phyloP scores from a whole-genome alignment of 495 filamentous ascomycete genomes.

The Tuber indicum region DNA sequence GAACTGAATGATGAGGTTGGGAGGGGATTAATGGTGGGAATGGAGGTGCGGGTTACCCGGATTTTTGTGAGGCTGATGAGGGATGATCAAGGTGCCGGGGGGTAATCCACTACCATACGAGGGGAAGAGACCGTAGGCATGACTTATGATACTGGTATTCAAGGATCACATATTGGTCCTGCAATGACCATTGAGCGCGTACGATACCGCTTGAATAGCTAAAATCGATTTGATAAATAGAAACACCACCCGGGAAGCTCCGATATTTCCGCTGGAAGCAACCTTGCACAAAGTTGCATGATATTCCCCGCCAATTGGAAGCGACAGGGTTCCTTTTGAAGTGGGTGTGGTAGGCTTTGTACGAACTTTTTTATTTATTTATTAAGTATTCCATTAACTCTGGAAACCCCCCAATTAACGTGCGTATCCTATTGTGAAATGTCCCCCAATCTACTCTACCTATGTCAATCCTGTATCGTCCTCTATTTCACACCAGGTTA shows the following conservation, averaged over 20 bases:
- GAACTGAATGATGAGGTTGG: not conserved
- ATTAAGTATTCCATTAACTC: not conserved
- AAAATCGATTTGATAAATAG: not conserved
- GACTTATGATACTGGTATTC: not conserved
- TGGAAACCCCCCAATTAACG: not conserved
- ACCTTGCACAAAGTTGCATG: not conserved
- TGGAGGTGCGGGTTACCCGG: not conserved
- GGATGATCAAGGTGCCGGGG: not conserved
- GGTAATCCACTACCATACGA: not conserved
- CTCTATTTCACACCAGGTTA: constrained; percentile 17
- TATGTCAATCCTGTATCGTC: constrained; percentile 28
- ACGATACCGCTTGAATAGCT: not conserved
- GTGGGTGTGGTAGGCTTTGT: not conserved
- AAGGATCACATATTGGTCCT: not conserved
- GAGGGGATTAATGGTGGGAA: not conserved
- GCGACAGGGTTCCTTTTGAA: not conserved
- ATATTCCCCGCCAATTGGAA: not conserved
- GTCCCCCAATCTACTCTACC: constrained; percentile 5
- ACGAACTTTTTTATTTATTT: not conserved
- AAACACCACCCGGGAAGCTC: not conserved
- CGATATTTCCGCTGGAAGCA: not conserved
- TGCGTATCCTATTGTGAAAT: constrained; percentile 7
- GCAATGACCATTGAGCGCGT: not conserved
- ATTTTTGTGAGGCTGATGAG: not conserved
- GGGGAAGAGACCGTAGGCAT: not conserved